phyloP scores from a whole-genome alignment of 257 asterid species.

The Cruciata laevipes region DNA sequence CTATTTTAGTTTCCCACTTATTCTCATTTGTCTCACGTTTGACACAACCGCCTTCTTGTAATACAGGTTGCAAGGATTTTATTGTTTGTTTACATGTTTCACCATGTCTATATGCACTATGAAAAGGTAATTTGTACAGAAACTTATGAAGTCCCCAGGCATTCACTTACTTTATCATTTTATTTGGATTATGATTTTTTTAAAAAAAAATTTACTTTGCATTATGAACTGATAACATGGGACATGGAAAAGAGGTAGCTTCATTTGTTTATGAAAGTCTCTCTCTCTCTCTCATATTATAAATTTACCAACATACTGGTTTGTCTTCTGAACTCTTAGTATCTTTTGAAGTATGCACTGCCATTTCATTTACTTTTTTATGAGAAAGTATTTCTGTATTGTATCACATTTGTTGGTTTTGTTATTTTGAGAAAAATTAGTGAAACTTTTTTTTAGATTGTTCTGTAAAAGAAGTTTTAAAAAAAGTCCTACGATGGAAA shows the following conservation, averaged over 20 bases:
- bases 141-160: neutral
- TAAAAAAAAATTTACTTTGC: neutral
- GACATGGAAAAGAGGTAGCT: neutral
- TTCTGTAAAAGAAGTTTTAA: too few species aligned
- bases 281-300: neutral
- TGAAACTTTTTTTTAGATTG: neutral
- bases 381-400: neutral
- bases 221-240: neutral
- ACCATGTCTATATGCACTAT: conserved; percentile 72
- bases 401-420: neutral
- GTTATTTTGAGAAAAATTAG: neutral
- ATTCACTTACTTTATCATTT: neutral
- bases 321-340: neutral
- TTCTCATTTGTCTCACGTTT: neutral
- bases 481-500: too few species aligned
- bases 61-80: conserved; percentile 93
- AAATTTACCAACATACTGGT: neutral
- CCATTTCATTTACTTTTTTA: neutral
- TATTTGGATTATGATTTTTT: too few species aligned
- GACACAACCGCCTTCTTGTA: conserved; percentile 10
- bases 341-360: neutral
- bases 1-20: neutral
- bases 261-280: neutral
- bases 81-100: conserved; percentile 74
- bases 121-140: conserved; percentile 48